Conservation (phyloP, 768 basidiomycete species). For the Rhodosporidiobolus odoratus region DNA sequence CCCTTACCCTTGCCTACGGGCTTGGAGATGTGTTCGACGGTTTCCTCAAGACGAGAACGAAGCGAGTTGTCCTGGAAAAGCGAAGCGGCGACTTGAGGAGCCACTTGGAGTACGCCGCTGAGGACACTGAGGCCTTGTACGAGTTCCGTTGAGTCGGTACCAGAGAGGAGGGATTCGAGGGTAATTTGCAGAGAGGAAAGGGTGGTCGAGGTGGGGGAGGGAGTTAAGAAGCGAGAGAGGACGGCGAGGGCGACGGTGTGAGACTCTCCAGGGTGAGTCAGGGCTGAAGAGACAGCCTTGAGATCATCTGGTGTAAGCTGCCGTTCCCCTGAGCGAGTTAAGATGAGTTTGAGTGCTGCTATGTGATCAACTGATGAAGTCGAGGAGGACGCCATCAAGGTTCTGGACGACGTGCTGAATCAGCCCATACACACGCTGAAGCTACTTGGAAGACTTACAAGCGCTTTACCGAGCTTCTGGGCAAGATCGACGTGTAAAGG, state of each 20-base stretch:
- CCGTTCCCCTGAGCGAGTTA: background rate
- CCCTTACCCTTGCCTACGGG: conserved; percentile 54
- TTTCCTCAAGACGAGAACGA: conserved; percentile 62
- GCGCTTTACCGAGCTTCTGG: no score
- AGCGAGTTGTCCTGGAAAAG: conserved; percentile 64
- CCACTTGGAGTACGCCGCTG: conserved; percentile 77
- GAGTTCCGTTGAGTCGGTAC: conserved; percentile 52
- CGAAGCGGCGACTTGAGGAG: conserved; percentile 60
- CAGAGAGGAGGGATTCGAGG: conserved; percentile 9
- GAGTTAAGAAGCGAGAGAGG: conserved; percentile 8
- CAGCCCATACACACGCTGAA: no score
- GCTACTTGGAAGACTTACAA: no score
- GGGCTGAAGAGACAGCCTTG: background rate
- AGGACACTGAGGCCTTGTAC: conserved; percentile 62
- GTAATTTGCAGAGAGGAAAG: background rate
- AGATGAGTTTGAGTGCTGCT: background rate
- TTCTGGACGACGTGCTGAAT: no score
- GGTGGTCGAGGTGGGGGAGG: conserved; percentile 5
- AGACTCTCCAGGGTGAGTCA: background rate
- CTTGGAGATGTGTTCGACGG: conserved; percentile 41
- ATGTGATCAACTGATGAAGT: no score
- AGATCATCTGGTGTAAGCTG: background rate
- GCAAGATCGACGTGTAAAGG: no score
- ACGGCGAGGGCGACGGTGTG: conserved; percentile 11
- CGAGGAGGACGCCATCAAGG: no score